Percentiles rank a stretch among this genome's conserved stretches.
These are phyloP conservation scores for Oryza coarctata DNA, from an alignment of 176 grass and related monocot species.

Conservation along the genomic window DNA sequence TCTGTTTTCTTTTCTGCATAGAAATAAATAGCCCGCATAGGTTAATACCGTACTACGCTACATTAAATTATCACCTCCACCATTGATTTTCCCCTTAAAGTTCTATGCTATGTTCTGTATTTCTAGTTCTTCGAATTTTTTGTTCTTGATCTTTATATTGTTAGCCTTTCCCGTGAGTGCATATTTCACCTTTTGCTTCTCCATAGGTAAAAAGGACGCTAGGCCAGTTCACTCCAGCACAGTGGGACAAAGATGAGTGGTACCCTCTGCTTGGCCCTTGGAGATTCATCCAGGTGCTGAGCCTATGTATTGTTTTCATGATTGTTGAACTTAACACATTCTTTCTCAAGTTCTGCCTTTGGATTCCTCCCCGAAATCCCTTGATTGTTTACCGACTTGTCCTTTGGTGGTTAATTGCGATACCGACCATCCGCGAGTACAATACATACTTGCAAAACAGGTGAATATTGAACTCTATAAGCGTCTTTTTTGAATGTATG, in stretches of 20 bases:
- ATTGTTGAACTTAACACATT: constrained; percentile 93
- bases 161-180: not conserved
- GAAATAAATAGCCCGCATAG: not conserved
- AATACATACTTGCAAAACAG: constrained; percentile 99
- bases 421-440: constrained; percentile 96
- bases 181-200: constrained; percentile 30
- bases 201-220: constrained; percentile 91
- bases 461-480: constrained; percentile 42
- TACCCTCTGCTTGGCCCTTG: constrained; percentile 79
- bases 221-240: constrained; percentile 94
- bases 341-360: constrained; percentile 97
- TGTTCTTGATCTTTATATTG: constrained; percentile 11
- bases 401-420: constrained; percentile 98
- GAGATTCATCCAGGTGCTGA: constrained; percentile 94
- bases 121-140: not conserved
- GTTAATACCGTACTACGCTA: not conserved
- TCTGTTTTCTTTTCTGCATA: constrained; percentile 11
- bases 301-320: constrained; percentile 92
- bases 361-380: constrained; percentile 90
- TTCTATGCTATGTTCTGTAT: not conserved
- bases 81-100: constrained; percentile 31
- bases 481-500: constrained; percentile 33
- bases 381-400: constrained; percentile 83
- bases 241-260: constrained; percentile 99
- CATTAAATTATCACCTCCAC: not conserved